Evolutionary conservation across 2,329 filamentous ascomycete genomes (phyloP), one percentile per base, ranked within the genome.

Genomic region (Fusarium humuli): DNA sequence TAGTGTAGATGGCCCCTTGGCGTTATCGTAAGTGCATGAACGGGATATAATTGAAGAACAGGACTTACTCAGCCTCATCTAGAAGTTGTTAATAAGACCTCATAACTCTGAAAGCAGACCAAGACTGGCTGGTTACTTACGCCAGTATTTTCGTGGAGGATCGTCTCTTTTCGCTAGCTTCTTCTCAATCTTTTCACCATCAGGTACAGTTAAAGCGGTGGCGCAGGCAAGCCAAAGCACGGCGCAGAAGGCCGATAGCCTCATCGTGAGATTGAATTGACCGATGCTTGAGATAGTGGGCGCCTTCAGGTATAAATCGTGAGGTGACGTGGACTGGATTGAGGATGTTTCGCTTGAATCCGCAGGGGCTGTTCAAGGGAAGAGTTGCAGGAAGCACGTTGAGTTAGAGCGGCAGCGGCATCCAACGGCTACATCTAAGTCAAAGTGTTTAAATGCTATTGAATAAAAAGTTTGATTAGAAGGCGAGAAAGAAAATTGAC

Each of bases 1-100:
- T 83, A 83, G 58, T 81, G 79, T 16, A 65, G 59, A 46, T 73
- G 42, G 29, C 56, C 32, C 50, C 77, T 77, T 57, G 49, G 44
- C 23, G 44, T 20, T 22, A 12, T 29, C 20, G 45, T 76, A 58
- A 75, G 68, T 46, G 57, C n/a, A 48, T 10, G 11, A 13, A 46
- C 2, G 22, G 7, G 20, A 20, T 29, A 32, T 42, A 23, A 34
- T 34, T 29, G 16, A 48, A 14, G 9, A 11, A 7, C 8, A 29
- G 20, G 29, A 71, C 74, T 65, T 52, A 76, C 74, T 34, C 12
- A 25, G 74, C 61, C 52, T 76, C 74, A 25, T 42, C 74, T 76
- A 11, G 4, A n/a, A 14, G 30, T 25, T 20, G 22, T 65, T 70
- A 66, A 30, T 22, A 18, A 22, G 8, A 10, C 1, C 1, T n/a